A percentile compares a stretch with the other conserved stretches of the same genome.
Evolutionary conservation across 768 basidiomycete genomes (phyloP).

Genomic region (Tulasnella sp.): DNA sequence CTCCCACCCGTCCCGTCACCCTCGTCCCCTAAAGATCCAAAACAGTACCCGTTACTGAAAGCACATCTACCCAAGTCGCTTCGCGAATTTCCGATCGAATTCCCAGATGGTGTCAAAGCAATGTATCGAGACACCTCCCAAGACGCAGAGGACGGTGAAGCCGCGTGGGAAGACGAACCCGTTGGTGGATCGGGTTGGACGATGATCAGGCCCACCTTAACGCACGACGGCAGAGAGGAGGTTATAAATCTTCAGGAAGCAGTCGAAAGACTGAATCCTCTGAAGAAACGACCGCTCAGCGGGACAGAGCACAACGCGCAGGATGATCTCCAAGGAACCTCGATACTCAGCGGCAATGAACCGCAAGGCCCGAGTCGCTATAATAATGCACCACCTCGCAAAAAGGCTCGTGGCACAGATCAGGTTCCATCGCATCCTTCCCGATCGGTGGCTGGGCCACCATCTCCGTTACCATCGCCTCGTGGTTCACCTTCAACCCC

Average conservation of each 20-base stretch:
- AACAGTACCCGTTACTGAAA: constrained; percentile 65
- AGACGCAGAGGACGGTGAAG: constrained; percentile 52
- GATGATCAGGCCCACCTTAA: constrained; percentile 41
- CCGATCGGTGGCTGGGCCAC: constrained; percentile 46
- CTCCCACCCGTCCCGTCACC: constrained; percentile 63
- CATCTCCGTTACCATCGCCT: constrained; percentile 74
- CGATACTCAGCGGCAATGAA: constrained; percentile 23
- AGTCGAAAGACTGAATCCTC: constrained; percentile 60
- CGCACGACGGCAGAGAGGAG: constrained; percentile 36
- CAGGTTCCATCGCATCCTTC: constrained; percentile 24
- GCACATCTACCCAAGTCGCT: constrained; percentile 61
- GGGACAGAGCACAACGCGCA: constrained; percentile 19
- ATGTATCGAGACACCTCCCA: constrained; percentile 40
- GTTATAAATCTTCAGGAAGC: constrained; percentile 63
- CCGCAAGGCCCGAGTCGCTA: not conserved
- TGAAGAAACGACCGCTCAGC: constrained; percentile 41
- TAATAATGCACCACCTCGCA: constrained; percentile 48
- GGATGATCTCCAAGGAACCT: constrained; percentile 41
- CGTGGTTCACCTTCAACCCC: constrained; percentile 72
- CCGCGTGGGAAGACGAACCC: constrained; percentile 55
- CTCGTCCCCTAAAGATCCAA: constrained; percentile 58
- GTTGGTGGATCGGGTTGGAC: constrained; percentile 60
- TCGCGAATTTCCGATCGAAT: constrained; percentile 62
- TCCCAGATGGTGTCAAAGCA: constrained; percentile 69
- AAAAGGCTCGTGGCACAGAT: constrained; percentile 60